Conservation (phyloP, 192 early-diverging fungal species). For the Coemansia sp. region DNA sequence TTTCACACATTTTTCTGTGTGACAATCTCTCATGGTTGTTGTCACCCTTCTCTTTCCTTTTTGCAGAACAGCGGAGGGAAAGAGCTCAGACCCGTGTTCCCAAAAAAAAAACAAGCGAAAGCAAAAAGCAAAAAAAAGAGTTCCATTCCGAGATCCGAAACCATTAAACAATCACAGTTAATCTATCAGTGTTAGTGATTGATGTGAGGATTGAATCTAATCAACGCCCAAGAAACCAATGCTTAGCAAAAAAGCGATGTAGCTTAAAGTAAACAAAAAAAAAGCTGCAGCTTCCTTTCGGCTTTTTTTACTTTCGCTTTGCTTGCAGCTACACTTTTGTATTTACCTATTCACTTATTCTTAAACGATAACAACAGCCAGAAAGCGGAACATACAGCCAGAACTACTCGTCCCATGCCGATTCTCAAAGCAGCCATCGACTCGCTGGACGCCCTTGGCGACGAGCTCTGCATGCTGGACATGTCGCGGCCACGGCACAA, state of each 20-base stretch:
- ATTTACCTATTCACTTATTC: neutral
- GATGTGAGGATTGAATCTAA: neutral
- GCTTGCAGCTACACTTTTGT: neutral
- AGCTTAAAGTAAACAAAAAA: constrained; percentile 8
- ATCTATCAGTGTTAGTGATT: neutral
- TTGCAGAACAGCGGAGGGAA: no score
- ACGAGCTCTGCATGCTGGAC: constrained; percentile 45
- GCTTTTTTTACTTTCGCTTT: neutral
- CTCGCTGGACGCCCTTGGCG: constrained; percentile 41
- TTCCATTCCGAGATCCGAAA: no score
- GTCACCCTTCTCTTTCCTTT: no score
- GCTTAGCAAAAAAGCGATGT: neutral
- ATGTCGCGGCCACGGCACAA: constrained; percentile 46
- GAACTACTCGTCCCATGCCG: constrained; percentile 12
- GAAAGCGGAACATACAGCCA: no score
- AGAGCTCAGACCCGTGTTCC: no score
- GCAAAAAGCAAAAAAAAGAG: no score
- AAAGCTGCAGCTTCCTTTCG: neutral
- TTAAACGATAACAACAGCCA: no score
- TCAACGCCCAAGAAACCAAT: neutral
- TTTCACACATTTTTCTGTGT: no score
- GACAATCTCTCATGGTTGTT: no score
- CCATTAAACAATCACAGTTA: no score
- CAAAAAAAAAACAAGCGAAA: no score
- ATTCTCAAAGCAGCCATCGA: constrained; percentile 36